phyloP scores from a whole-genome alignment of 179 eudicot species.

The Corrigiola litoralis region DNA sequence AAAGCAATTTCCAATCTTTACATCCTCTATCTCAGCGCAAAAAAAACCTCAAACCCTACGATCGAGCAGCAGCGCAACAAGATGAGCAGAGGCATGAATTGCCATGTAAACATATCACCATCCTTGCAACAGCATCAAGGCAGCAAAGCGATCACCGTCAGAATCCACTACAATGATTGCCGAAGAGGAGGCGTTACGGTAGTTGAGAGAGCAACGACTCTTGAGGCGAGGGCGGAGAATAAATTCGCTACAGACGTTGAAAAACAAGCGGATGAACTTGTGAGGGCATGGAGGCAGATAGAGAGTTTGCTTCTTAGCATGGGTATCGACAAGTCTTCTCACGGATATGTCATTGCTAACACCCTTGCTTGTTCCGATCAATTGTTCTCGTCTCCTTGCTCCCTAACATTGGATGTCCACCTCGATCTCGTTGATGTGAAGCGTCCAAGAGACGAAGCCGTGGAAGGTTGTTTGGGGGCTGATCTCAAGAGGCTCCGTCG shows the following conservation, averaged over 20 bases:
- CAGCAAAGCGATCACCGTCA: not conserved
- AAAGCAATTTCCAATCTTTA: too few relatives aligned
- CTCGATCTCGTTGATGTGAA: not conserved
- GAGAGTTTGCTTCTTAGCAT: not conserved
- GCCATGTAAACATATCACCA: not conserved
- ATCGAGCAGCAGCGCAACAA: too few relatives aligned
- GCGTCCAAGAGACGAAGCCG: not conserved
- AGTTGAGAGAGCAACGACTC: not conserved
- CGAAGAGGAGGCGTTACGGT: not conserved
- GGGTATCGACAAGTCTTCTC: not conserved
- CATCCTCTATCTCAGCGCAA: too few relatives aligned
- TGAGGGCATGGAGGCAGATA: not conserved
- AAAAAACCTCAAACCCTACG: too few relatives aligned
- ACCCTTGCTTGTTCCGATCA: not conserved
- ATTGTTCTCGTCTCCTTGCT: not conserved
- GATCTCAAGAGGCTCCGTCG: too few relatives aligned
- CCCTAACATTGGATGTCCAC: not conserved
- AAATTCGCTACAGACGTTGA: not conserved
- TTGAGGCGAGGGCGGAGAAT: not conserved
- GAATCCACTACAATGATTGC: not conserved
- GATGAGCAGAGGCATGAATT: too few relatives aligned
- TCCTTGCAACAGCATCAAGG: too few relatives aligned
- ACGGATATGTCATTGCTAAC: not conserved
- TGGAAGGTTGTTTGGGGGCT: too few relatives aligned
- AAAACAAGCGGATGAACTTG: not conserved